Conservation (phyloP, 805 yeast species). For the Wickerhamiella kurtzmanii region DNA sequence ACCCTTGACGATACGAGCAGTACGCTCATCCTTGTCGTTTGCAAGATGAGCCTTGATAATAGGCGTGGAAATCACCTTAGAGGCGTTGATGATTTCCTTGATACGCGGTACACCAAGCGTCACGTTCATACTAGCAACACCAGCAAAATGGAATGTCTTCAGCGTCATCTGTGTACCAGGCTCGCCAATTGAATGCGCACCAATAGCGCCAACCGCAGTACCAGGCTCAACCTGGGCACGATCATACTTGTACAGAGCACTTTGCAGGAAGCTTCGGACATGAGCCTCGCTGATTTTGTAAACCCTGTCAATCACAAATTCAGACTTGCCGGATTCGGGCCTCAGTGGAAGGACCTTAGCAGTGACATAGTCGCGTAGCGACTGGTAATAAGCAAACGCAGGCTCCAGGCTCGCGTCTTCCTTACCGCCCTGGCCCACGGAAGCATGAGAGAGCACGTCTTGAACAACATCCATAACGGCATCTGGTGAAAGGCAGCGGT, state of each 20-base stretch:
- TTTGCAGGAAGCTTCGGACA: slow-evolving; percentile 52
- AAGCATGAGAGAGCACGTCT: slow-evolving; percentile 2
- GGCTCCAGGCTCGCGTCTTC: slow-evolving; percentile 26
- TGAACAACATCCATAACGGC: slow-evolving; percentile 45
- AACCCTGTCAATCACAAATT: slow-evolving; percentile 25
- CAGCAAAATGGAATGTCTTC: slow-evolving; percentile 96
- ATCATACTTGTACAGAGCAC: slow-evolving; percentile 69
- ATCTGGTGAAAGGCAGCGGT: slow-evolving; percentile 51
- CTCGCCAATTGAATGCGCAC: slow-evolving; percentile 98
- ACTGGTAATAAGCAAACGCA: slow-evolving; percentile 41
- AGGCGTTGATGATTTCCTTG: slow-evolving; percentile 95
- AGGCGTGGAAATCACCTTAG: slow-evolving; percentile 89
- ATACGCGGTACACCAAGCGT: slow-evolving; percentile 99
- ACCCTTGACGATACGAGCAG: slow-evolving; percentile 97
- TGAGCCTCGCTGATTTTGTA: slow-evolving; percentile 46
- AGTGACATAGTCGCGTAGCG: slow-evolving; percentile 51
- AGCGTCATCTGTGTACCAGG: slow-evolving; percentile 99
- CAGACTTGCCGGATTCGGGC: slow-evolving; percentile 15
- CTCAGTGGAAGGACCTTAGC: slow-evolving; percentile 48
- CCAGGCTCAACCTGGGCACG: slow-evolving; percentile 96
- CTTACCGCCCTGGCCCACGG: slow-evolving; percentile 25
- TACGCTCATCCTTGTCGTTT: slow-evolving; percentile 87
- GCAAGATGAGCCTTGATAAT: slow-evolving; percentile 90
- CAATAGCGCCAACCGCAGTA: slow-evolving; percentile 98
- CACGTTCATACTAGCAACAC: slow-evolving; percentile 98